Evolutionary conservation across 2,329 filamentous ascomycete species (phyloP), one percentile per base, ranked within the genome.

Genomic region (Verticillium dahliae): DNA sequence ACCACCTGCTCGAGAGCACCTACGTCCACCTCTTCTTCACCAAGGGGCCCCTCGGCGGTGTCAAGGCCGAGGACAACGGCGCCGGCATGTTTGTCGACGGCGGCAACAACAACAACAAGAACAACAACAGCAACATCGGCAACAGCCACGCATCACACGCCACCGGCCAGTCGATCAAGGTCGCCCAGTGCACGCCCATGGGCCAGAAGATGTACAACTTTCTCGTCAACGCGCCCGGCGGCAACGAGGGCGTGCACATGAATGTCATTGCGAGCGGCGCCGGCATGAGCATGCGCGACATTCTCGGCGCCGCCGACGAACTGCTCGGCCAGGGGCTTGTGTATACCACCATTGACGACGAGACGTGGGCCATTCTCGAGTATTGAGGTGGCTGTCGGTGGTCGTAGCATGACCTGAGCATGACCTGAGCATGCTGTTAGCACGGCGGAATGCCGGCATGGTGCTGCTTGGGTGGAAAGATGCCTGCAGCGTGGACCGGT

Each of bases 341-440:
- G 66, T 99, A 92, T 77, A 91, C 92, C 34, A 99, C 96, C 10
- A 84, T 96, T 6, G 92, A 98, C 75, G 94, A 98, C 70, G 84
- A 91, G 75, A 98, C 94, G 1, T 98, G 91, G 89, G 91, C 92
- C 54, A 80, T 96, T 65, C 79, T 97, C 63, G 91, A 96, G 62
- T 85, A 82, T 65, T 88, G 73, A 18, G n/a, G 45, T 22, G 45
- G 9, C 35, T 4, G 27, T 31, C 27, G 18, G 18, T 22, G 18
- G 18, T 2, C 18, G 18, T 22, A 22, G 18, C 18, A 22, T 22
- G 18, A 22, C 18, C 18, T 22, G 18, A 22, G 18, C 18, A 22
- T 22, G 18, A 22, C 18, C 18, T 22, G 18, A 22, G 18, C 18
- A 22, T 22, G 18, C 18, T 22, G 18, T 22, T 22, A 22, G 18